Evolutionary conservation across 768 basidiomycete genomes (phyloP), one percentile per base, ranked within the genome.

Genomic region (Phanerodontia chrysosporium): DNA sequence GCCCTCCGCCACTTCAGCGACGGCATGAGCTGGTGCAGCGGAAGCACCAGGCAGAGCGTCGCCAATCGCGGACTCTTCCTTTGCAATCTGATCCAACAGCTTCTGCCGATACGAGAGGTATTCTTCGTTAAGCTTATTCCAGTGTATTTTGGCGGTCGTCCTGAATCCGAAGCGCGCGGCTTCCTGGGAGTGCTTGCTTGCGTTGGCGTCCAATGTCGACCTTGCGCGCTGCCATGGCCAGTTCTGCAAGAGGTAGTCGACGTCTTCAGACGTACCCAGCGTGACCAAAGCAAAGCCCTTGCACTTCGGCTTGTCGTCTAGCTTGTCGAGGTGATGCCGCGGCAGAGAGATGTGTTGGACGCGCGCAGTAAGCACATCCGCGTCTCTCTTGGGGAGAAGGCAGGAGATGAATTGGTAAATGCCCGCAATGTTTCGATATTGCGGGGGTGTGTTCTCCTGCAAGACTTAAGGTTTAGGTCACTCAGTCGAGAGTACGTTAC

Each of bases 251-350:
- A 92, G 60, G 1, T 67, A 59, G 8, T 78, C 70, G 2, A 72
- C 76, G 25, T 83, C 78, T 1, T 73, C 69, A 0, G 67, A 35
- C 4, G 70, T 58, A 2, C 75, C 69, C 45, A 92, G 73, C 0
- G 83, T 83, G 55, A 92, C 73, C 28, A 93, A 80, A 0, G 89
- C 89, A 61, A 92, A 92, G 1, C 88, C 87, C 74, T 87, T 92
- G 70, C 80, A 86, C 55, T 78, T 80, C 1, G 86, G 83, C 14
- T 72, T 63, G 25, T 80, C 77, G 1, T 73, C 81, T 14, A 81
- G 78, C 53, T 76, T 76, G 67, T 89, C 88, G 49, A 81, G 78
- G 67, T 86, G 80, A 64, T 91, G 87, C 0, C 81, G 75, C 13
- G 85, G 87, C 27, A 89, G 76, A 1, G 71, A 61, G 44, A 93